Evolutionary conservation across 768 basidiomycete genomes (phyloP), one percentile per base, ranked within the genome.

Genomic region (Suillus tomentosus): DNA sequence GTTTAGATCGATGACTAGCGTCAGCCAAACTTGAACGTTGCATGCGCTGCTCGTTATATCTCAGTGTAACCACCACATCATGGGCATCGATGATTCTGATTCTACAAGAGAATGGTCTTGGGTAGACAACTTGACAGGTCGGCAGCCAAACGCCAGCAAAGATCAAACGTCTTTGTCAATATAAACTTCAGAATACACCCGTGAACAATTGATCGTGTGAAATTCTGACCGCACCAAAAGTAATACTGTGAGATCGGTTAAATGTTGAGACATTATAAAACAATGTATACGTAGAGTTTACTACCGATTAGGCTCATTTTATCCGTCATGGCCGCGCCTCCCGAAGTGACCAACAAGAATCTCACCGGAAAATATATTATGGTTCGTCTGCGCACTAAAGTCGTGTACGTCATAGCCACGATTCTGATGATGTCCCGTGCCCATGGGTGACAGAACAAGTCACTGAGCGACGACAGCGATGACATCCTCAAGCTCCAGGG

Each of bases 401-500:
- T n/a, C 31, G 2, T 31, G 27, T 22, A n/a, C 22, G 27, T 39
- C 37, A 39, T 11, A 11, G 24, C 27, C 17, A 57, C 17, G 5
- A 42, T 42, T 17, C 42, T 10, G 51, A 67, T 67, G 61, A 66
- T 48, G 36, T 36, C 34, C 42, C 27, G 22, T 43, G 5, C 17
- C 31, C 31, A 5, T 22, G 58, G 45, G 45, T 34, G 10, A 59
- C 64, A 92, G 91, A 91, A 89, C 79, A 92, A 89, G 74, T 50
- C 78, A 1, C 80, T 91, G 61, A 89, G 87, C 48, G 89, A 88
- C 67, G 69, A 71, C 36, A 80, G 81, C 10, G 90, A 92, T 60
- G 79, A 80, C 24, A 87, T 94, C 65, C 85, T 94, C 45, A 72
- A 74, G 37, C 78, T 89, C 3, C 92, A 93, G 73, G 92, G 92